These are phyloP conservation scores for Candida sp. DNA, from an alignment of 1,139 yeast species.

Conservation along the genomic window DNA sequence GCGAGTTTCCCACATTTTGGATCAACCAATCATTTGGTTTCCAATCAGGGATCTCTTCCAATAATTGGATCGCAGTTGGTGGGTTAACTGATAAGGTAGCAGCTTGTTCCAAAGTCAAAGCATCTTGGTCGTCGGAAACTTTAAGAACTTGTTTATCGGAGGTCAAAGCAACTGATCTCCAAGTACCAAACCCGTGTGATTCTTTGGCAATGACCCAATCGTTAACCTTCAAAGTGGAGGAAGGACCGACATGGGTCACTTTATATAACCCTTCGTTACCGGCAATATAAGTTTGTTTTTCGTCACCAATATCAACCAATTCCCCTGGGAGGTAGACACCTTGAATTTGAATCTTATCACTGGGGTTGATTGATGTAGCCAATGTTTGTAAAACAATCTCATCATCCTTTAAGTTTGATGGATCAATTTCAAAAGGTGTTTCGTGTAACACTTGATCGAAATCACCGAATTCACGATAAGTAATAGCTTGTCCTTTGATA, in stretches of 20 bases:
- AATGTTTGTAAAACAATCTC: conserved; percentile 53
- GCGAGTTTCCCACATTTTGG: conserved; percentile 34
- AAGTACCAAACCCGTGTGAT: conserved; percentile 33
- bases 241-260: conserved; percentile 21
- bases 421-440: conserved; percentile 29
- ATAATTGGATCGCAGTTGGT: conserved; percentile 29
- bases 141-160: conserved; percentile 14
- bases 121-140: conserved; percentile 11
- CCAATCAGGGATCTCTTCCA: conserved; percentile 28
- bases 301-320: conserved; percentile 42
- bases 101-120: conserved; percentile 22
- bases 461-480: conserved; percentile 18
- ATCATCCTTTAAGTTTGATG: conserved; percentile 27
- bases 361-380: conserved; percentile 89
- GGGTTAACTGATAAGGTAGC: conserved; percentile 36
- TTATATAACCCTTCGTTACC: conserved; percentile 53
- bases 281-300: conserved; percentile 68
- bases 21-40: conserved; percentile 27
- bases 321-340: conserved; percentile 83
- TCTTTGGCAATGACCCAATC: conserved; percentile 29
- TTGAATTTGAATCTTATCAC: conserved; percentile 85
- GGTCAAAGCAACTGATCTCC: conserved; percentile 25
- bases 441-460: conserved; percentile 11
- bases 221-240: conserved; percentile 18
- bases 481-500: conserved; percentile 18